These are phyloP conservation scores for Saccharomycopsis malanga DNA, from an alignment of 805 yeast species.

Conservation along the genomic window DNA sequence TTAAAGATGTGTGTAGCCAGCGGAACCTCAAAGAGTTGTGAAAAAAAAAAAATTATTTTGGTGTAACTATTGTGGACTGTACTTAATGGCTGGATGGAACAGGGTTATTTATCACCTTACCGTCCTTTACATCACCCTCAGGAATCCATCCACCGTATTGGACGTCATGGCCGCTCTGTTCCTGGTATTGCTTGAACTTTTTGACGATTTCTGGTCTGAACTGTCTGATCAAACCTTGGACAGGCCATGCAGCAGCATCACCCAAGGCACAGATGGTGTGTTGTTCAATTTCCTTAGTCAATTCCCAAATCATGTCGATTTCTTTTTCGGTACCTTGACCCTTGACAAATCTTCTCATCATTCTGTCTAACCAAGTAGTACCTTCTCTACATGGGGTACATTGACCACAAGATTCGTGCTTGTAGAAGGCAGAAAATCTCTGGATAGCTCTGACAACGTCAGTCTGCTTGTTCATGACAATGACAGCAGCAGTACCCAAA, in stretches of 20 bases:
- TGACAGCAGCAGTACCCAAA: constrained; percentile 88
- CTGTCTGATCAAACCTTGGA: constrained; percentile 79
- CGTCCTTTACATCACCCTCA: constrained; percentile 20
- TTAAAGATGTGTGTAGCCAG: too few relatives aligned
- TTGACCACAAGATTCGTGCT: constrained; percentile 92
- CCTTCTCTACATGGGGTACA: constrained; percentile 96
- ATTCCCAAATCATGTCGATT: constrained; percentile 78
- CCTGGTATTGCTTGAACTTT: constrained; percentile 58
- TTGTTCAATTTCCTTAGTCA: constrained; percentile 82
- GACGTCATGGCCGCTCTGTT: constrained; percentile 40
- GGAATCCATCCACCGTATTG: constrained; percentile 72
- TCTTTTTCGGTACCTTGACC: constrained; percentile 80
- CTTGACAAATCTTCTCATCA: constrained; percentile 73
- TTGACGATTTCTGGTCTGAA: constrained; percentile 79
- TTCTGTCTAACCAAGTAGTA: constrained; percentile 74
- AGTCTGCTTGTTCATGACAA: constrained; percentile 82
- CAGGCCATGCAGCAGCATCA: constrained; percentile 92
- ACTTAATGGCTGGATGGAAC: constrained; percentile 19
- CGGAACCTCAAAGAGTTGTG: too few relatives aligned
- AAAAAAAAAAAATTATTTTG: too few relatives aligned
- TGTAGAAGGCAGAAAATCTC: constrained; percentile 75
- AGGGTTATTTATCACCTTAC: constrained; percentile 20
- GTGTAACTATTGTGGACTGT: too few relatives aligned
- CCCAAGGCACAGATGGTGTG: constrained; percentile 91
- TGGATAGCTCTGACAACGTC: constrained; percentile 83